These are phyloP conservation scores for Lycium ferocissimum DNA, from an alignment of 257 asterid genomes.

Conservation along the genomic window DNA sequence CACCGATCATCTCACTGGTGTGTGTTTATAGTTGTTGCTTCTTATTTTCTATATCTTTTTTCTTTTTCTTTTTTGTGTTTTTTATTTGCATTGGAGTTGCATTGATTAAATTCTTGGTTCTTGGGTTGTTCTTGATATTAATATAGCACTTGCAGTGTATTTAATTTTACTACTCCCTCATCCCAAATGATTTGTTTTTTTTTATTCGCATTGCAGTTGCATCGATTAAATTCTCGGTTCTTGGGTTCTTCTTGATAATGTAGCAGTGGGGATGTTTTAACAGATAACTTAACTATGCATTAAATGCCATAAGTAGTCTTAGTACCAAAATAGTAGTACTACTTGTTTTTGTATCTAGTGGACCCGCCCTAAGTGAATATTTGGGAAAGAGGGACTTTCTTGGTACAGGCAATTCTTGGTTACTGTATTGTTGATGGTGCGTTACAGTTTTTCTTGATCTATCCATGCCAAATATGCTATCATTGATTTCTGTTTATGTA, in stretches of 20 bases:
- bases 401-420: neutral
- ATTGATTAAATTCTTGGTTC: neutral
- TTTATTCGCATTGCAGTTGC: no score
- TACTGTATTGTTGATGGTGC: neutral
- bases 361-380: neutral
- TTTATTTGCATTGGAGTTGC: neutral
- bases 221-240: no score
- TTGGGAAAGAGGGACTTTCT: neutral
- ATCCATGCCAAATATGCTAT: neutral
- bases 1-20: neutral
- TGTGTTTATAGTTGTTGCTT: neutral
- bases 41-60: neutral
- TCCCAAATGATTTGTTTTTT: neutral
- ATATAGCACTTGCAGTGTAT: neutral
- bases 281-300: neutral
- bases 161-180: neutral
- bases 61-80: no score
- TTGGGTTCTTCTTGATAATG: neutral
- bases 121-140: neutral
- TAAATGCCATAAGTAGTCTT: neutral
- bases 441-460: neutral
- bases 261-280: neutral
- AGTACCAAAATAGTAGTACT: neutral
- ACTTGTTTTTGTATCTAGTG: neutral
- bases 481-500: conserved; percentile 3